These are phyloP conservation scores for Candida neerlandica DNA, from an alignment of 1,139 yeast species.

Conservation along the genomic window DNA sequence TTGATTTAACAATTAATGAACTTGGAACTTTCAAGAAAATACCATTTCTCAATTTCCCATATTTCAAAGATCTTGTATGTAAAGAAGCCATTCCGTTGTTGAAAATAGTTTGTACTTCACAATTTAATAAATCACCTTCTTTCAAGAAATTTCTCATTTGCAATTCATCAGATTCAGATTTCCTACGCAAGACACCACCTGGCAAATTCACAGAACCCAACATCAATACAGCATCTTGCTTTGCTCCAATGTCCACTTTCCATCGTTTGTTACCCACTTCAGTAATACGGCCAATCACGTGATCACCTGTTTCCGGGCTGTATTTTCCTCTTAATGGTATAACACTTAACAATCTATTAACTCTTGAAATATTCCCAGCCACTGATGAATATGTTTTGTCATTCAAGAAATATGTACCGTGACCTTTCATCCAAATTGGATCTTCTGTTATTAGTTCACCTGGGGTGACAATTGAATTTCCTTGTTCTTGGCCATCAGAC, in stretches of 20 bases:
- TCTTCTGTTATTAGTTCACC: constrained; percentile 98
- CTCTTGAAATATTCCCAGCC: constrained; percentile 87
- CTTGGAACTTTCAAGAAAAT: constrained; percentile 79
- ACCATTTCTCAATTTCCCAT: constrained; percentile 94
- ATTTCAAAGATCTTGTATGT: constrained; percentile 92
- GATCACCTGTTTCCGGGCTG: constrained; percentile 95
- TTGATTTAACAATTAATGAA: constrained; percentile 77
- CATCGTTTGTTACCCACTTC: constrained; percentile 94
- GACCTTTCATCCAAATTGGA: constrained; percentile 98
- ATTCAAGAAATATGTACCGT: constrained; percentile 84
- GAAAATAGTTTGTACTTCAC: constrained; percentile 91
- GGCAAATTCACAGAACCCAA: constrained; percentile 96
- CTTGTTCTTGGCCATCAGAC: constrained; percentile 26
- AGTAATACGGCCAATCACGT: constrained; percentile 88
- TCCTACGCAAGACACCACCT: constrained; percentile 93
- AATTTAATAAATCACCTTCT: constrained; percentile 95
- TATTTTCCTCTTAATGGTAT: constrained; percentile 85
- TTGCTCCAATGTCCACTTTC: constrained; percentile 96
- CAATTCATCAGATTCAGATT: constrained; percentile 91
- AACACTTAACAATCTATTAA: constrained; percentile 84
- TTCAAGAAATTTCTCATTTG: constrained; percentile 93
- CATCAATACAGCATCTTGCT: constrained; percentile 89
- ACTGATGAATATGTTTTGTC: constrained; percentile 84
- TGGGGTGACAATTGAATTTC: constrained; percentile 69
- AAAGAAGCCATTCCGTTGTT: constrained; percentile 91